Evolutionary conservation across 1,139 yeast species (phyloP), one percentile per base, ranked within the genome.

Genomic region (Diutina siamensis): DNA sequence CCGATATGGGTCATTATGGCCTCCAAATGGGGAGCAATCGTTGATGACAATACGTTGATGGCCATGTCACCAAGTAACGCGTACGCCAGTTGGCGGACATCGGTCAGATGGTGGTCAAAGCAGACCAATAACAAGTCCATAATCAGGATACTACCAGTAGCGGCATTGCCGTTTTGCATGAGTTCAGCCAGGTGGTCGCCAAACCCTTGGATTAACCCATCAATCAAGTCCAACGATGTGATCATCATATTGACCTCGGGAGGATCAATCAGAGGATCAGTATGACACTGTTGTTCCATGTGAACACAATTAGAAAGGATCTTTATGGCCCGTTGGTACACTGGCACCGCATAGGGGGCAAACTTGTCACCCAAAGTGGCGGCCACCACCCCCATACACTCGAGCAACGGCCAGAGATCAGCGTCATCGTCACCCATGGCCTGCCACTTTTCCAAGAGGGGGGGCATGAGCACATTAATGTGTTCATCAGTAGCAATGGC

Each of bases 241-340:
- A 92, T 88, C 52, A 86, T 74, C 55, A 89, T 87, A 61, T 89
- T 97, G 59, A 84, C 86, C 58, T 92, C 97, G 1, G 96, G 95
- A 1, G 83, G 76, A 19, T 82, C 87, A 44, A 83, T 71, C 10
- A 62, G 54, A 3, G 94, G 89, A 58, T 87, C 83, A 18, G 75
- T 70, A 44, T 76, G 76, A 46, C 83, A 75, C 52, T 79, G 71
- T 51, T 74, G 79, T 50, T 83, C 89, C 53, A 76, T 66, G 46
- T 81, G 79, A 31, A 89, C 74, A 57, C 87, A 82, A 48, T 76
- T 74, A 35, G 76, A 67, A 48, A 92, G 67, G 44, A 92, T 84
- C 48, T 78, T 71, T 41, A 80, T 64, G 1, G 95, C 87, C 53
- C 97, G 71, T 54, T 77, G 76, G 59, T 86, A 92, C n/a, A 89